Evolutionary conservation across 306 rosid genomes (phyloP).

Genomic region (Nissolia schottii): DNA sequence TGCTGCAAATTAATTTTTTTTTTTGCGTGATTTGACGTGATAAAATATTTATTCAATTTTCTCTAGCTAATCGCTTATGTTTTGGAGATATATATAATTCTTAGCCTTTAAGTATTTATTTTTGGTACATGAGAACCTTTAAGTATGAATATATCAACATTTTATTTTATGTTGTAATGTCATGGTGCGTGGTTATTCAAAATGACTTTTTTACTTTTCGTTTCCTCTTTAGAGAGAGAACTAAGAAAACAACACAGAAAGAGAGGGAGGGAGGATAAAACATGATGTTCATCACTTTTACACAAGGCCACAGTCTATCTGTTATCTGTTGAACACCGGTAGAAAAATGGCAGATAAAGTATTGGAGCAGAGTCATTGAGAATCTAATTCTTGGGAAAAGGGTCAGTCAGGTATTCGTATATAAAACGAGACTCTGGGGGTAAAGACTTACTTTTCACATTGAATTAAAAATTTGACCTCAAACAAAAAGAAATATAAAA

Average conservation of each 20-base stretch:
- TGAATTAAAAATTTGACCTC: too few relatives aligned
- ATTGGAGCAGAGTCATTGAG: constrained; percentile 28
- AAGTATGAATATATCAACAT: too few relatives aligned
- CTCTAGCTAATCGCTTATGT: too few relatives aligned
- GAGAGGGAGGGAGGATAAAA: constrained; percentile 6
- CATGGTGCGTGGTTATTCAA: not conserved
- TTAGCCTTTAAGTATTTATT: too few relatives aligned
- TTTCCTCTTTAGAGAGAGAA: constrained; percentile 13
- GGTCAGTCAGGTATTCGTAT: constrained; percentile 20
- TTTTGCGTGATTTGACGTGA: too few relatives aligned
- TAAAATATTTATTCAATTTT: too few relatives aligned
- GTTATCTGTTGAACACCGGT: constrained; percentile 30
- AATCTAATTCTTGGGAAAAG: constrained; percentile 28
- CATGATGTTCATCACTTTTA: constrained; percentile 23
- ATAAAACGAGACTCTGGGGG: not conserved
- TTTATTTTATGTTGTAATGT: not conserved
- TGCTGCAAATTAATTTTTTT: too few relatives aligned
- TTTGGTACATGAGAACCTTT: too few relatives aligned
- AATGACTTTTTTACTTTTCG: constrained; percentile 24
- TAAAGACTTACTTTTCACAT: not conserved
- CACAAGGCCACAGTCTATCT: constrained; percentile 24
- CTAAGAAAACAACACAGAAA: not conserved
- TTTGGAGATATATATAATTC: too few relatives aligned
- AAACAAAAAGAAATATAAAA: too few relatives aligned
- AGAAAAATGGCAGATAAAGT: constrained; percentile 31